These are phyloP conservation scores for Colletotrichum chlorophyti DNA, from an alignment of 2,329 filamentous ascomycete genomes.

Conservation along the genomic window DNA sequence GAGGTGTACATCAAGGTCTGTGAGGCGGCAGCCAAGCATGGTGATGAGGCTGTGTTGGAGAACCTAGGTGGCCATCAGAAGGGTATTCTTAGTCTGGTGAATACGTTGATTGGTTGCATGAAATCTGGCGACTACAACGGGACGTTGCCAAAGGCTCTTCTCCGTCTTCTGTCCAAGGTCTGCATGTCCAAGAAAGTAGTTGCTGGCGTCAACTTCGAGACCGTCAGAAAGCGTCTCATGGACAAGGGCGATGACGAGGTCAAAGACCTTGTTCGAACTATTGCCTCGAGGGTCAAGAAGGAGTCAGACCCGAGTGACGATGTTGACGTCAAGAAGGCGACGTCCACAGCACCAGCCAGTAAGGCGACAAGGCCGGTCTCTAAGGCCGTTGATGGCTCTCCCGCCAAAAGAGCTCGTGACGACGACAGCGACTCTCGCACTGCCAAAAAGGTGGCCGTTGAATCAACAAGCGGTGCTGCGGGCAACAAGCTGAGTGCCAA, in stretches of 20 bases:
- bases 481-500: slow-evolving; percentile 48
- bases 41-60: slow-evolving; percentile 61
- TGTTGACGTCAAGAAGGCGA: slow-evolving; percentile 32
- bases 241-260: slow-evolving; percentile 71
- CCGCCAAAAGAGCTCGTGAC: slow-evolving; percentile 46
- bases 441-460: slow-evolving; percentile 51
- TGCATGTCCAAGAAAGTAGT: slow-evolving; percentile 68
- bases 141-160: slow-evolving; percentile 60
- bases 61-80: slow-evolving; percentile 65
- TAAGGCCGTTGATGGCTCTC: slow-evolving; percentile 38
- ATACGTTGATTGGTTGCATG: slow-evolving; percentile 60
- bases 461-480: slow-evolving; percentile 44
- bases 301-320: slow-evolving; percentile 35
- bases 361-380: slow-evolving; percentile 38
- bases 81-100: slow-evolving; percentile 60
- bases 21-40: slow-evolving; percentile 60
- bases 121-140: slow-evolving; percentile 59
- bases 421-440: slow-evolving; percentile 48
- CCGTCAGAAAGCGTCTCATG: slow-evolving; percentile 67
- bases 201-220: slow-evolving; percentile 70
- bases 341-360: slow-evolving; percentile 15
- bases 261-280: slow-evolving; percentile 65
- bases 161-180: slow-evolving; percentile 67
- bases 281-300: slow-evolving; percentile 55
- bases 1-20: slow-evolving; percentile 58